Evolutionary conservation across 495 filamentous ascomycete genomes (phyloP).

Genomic region (Penicillium coprophilum): DNA sequence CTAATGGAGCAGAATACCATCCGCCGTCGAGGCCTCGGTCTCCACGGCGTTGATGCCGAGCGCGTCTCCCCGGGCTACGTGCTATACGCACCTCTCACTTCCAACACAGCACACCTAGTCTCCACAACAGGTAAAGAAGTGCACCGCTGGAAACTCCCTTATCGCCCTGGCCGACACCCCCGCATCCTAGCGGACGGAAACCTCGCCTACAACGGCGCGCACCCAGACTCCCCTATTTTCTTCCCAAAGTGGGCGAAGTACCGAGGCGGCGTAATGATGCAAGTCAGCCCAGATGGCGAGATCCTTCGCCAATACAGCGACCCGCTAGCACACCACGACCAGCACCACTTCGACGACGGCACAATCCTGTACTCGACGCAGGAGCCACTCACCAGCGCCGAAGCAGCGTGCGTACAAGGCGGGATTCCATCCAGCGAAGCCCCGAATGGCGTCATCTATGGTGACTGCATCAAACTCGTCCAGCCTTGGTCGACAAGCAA

Average conservation of each 20-base stretch:
- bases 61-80: constrained; percentile 43
- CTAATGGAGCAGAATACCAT: constrained; percentile 47
- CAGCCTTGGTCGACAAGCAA: constrained; percentile 24
- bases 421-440: constrained; percentile 44
- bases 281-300: constrained; percentile 37
- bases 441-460: constrained; percentile 38
- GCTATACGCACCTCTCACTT: constrained; percentile 45
- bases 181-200: constrained; percentile 43
- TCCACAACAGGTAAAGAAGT: constrained; percentile 44
- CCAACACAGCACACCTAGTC: constrained; percentile 41
- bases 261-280: constrained; percentile 45
- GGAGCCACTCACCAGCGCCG: constrained; percentile 35
- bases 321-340: constrained; percentile 47
- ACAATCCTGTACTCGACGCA: constrained; percentile 44
- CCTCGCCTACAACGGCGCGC: constrained; percentile 46
- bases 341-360: constrained; percentile 46
- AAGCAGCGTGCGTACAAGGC: constrained; percentile 36
- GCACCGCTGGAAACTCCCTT: constrained; percentile 44
- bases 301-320: constrained; percentile 41
- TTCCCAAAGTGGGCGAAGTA: constrained; percentile 51
- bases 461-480: constrained; percentile 48
- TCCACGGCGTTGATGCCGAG: constrained; percentile 41
- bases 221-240: constrained; percentile 37
- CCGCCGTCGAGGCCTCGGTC: constrained; percentile 42
- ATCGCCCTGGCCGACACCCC: constrained; percentile 44